A percentile compares a stretch with the other conserved stretches of the same genome.
These are phyloP conservation scores for Gamarada debralockiae DNA, from an alignment of 495 filamentous ascomycete genomes.

Conservation along the genomic window DNA sequence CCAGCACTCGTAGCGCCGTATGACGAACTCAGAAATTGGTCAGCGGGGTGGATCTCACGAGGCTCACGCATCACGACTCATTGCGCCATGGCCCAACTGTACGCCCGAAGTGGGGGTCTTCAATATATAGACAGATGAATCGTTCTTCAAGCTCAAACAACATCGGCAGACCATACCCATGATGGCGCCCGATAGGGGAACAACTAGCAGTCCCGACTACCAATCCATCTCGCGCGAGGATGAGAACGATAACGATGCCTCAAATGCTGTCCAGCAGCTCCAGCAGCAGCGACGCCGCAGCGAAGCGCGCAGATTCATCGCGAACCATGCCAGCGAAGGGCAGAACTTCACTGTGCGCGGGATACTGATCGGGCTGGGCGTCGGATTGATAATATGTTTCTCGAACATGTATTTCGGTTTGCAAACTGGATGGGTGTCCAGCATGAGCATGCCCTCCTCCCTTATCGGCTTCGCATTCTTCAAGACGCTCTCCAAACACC, in stretches of 20 bases:
- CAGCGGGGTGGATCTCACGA: too few relatives aligned
- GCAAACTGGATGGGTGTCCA: conserved; percentile 85
- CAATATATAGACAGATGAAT: too few relatives aligned
- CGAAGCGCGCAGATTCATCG: conserved; percentile 33
- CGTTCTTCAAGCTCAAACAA: too few relatives aligned
- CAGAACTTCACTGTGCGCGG: conserved; percentile 81
- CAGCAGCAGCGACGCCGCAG: conserved; percentile 25
- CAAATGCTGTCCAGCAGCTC: conserved; percentile 8
- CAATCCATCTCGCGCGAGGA: conserved; percentile 19
- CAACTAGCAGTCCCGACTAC: conserved; percentile 8
- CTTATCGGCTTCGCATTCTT: conserved; percentile 97
- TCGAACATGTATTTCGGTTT: conserved; percentile 98
- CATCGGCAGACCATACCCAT: background rate
- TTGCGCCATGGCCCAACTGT: too few relatives aligned
- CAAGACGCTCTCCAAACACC: conserved; percentile 65
- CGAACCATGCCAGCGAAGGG: conserved; percentile 30
- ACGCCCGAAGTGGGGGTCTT: too few relatives aligned
- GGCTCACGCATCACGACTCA: too few relatives aligned
- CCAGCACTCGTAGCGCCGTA: too few relatives aligned
- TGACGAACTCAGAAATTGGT: too few relatives aligned
- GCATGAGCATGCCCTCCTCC: conserved; percentile 78
- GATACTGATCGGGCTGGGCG: conserved; percentile 71
- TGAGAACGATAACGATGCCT: background rate
- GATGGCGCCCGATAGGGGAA: conserved; percentile 38
- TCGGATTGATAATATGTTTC: conserved; percentile 88